Evolutionary conservation across 2,329 filamentous ascomycete genomes (phyloP), one percentile per base, ranked within the genome.

Genomic region (Colletotrichum karsti): DNA sequence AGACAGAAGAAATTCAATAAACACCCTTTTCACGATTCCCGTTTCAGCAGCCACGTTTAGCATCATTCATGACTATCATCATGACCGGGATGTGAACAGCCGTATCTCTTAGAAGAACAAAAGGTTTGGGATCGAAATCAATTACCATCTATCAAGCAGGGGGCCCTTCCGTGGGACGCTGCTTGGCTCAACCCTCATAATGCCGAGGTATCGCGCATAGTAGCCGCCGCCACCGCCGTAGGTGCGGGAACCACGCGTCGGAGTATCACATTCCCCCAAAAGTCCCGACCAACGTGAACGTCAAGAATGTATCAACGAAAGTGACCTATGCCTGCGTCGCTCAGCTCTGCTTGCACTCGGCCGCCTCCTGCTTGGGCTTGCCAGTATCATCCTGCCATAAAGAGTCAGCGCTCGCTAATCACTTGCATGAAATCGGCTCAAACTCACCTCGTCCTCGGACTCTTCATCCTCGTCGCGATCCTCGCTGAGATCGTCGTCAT

Each of bases 311-410:
- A 68, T 46, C 56, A 51, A 55, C 56, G 44, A 55, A 68, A 75
- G 79, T 46, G 79, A 78, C n/a, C 74, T 79, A 5, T 73, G 82
- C 2, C 77, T 78, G 15, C 78, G 77, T 9, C 78, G 79, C 39
- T 87, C 89, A 97, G 85, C 93, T 97, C 85, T 97, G 94, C 88
- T 97, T 97, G 90, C 94, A 97, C 85, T 97, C 94, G 73, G 94
- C 93, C 73, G 94, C 91, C 83, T 97, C 94, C 84, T 96, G 94
- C 87, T 97, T 97, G 67, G 94, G 94, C 87, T 95, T 97, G 74
- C 92, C 91, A 72, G 90, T 90, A 78, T 95, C 93, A 78, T 97
- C 93, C 93, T 97, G 74, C 9, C 71, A 63, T 71, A 35, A 35
- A 5, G n/a, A 62, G 69, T 73, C 66, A 70, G 58, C 35, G 18